A percentile compares a stretch with the other conserved stretches of the same genome.
phyloP scores from a whole-genome alignment of 2,329 filamentous ascomycete species.

The Pseudonectria buxi region DNA sequence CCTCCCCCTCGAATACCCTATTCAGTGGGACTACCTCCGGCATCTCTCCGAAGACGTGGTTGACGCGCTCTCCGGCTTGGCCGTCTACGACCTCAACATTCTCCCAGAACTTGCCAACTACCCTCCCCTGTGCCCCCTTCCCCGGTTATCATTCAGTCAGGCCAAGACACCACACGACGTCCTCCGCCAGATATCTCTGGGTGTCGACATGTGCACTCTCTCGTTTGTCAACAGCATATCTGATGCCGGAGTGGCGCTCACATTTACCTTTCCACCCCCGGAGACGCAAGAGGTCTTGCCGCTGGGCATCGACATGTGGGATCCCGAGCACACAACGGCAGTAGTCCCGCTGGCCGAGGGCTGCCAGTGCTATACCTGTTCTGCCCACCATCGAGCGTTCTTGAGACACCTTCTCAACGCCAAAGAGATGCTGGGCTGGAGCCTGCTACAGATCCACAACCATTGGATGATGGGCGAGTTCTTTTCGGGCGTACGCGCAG shows the following conservation, averaged over 20 bases:
- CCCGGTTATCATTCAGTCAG: conserved; percentile 67
- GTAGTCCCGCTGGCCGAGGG: conserved; percentile 52
- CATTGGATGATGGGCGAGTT: conserved; percentile 65
- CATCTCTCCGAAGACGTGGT: conserved; percentile 59
- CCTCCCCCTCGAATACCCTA: conserved; percentile 65
- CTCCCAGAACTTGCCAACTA: conserved; percentile 57
- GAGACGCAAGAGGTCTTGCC: conserved; percentile 27
- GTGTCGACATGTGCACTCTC: conserved; percentile 72
- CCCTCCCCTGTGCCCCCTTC: conserved; percentile 50
- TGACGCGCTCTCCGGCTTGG: conserved; percentile 57
- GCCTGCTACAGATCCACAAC: conserved; percentile 87
- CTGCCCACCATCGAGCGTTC: conserved; percentile 76
- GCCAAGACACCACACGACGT: conserved; percentile 68
- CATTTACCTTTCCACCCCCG: conserved; percentile 63
- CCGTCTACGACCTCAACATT: conserved; percentile 68
- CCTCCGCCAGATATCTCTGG: conserved; percentile 66
- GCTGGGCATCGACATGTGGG: conserved; percentile 77
- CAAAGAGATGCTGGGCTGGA: conserved; percentile 97
- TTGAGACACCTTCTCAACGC: conserved; percentile 80
- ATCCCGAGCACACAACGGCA: conserved; percentile 51
- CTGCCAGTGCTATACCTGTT: conserved; percentile 81
- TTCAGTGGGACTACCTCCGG: conserved; percentile 75
- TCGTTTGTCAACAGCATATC: conserved; percentile 69
- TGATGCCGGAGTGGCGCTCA: conserved; percentile 77
- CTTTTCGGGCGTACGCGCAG: conserved; percentile 62